phyloP scores from a whole-genome alignment of 163 green algal genomes.

The Chlorella variabilis region DNA sequence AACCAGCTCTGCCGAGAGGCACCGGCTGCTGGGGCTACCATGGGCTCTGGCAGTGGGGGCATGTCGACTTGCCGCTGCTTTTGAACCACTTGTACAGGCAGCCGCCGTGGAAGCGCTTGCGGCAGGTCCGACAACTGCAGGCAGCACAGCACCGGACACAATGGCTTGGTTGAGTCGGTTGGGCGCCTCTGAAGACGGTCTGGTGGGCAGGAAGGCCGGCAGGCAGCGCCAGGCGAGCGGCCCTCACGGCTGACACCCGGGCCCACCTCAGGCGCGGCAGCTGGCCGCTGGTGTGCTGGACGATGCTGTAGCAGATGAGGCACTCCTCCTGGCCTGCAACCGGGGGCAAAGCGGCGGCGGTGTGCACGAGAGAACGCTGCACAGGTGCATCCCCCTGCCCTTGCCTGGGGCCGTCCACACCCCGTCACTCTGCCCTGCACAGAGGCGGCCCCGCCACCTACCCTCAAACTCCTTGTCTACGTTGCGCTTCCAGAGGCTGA shows the following conservation, averaged over 20 bases:
- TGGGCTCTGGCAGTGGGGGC: slow-evolving; percentile 92
- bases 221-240: no score
- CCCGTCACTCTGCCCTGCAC: no score
- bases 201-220: no score
- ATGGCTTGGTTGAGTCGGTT: background rate
- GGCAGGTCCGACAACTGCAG: slow-evolving; percentile 78
- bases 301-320: slow-evolving; percentile 96
- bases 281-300: slow-evolving; percentile 78
- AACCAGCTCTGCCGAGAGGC: no score
- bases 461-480: slow-evolving; percentile 79
- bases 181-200: no score
- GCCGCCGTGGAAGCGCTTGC: slow-evolving; percentile 87
- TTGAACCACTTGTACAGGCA: slow-evolving; percentile 99
- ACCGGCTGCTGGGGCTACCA: slow-evolving; percentile 61
- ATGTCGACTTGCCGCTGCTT: slow-evolving; percentile 85
- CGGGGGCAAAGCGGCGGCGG: background rate
- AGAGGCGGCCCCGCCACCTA: no score
- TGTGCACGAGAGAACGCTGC: no score
- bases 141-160: background rate
- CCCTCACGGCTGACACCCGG: no score
- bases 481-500: slow-evolving; percentile 87
- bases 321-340: slow-evolving; percentile 89
- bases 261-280: slow-evolving; percentile 78
- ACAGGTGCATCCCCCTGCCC: no score
- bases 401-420: no score